Evolutionary conservation across 352 stramenopile species (phyloP).

Genomic region (Phytophthora niederhauseri): DNA sequence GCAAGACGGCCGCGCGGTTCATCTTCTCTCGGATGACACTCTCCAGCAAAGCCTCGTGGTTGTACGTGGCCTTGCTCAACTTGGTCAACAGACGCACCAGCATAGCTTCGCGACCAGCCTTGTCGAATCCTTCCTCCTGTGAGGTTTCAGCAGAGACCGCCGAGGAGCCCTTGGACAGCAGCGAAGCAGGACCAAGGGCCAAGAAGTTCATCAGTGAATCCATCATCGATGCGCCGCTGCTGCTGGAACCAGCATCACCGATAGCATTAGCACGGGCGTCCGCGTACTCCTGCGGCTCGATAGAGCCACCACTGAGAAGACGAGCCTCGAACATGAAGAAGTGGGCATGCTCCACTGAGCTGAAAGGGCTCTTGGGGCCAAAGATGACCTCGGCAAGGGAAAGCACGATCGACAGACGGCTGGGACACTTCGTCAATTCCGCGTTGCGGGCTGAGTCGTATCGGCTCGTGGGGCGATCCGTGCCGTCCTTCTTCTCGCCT

Average conservation of each 20-base stretch:
- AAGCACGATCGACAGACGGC: constrained; percentile 83
- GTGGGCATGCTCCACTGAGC: constrained; percentile 83
- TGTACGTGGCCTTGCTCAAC: constrained; percentile 84
- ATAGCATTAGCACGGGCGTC: constrained; percentile 66
- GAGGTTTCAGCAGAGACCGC: constrained; percentile 54
- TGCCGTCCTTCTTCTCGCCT: constrained; percentile 77
- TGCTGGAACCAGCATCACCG: constrained; percentile 45
- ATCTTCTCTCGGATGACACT: constrained; percentile 81
- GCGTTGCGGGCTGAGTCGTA: constrained; percentile 83
- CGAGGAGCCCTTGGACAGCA: constrained; percentile 50
- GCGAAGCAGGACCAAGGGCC: constrained; percentile 70
- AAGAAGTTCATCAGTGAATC: constrained; percentile 91
- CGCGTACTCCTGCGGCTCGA: constrained; percentile 85
- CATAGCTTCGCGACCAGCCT: constrained; percentile 80
- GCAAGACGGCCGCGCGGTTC: constrained; percentile 81
- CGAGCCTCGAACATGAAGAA: constrained; percentile 92
- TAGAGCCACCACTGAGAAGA: constrained; percentile 82
- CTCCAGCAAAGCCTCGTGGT: constrained; percentile 68
- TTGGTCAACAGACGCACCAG: constrained; percentile 86
- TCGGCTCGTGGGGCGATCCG: constrained; percentile 59
- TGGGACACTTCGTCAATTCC: constrained; percentile 76
- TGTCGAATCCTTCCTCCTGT: constrained; percentile 87
- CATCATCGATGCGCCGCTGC: constrained; percentile 77
- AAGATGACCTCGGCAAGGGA: constrained; percentile 87
- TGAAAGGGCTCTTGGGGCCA: constrained; percentile 64